These are phyloP conservation scores for Nemania sp. DNA, from an alignment of 2,329 filamentous ascomycete genomes.

Conservation along the genomic window DNA sequence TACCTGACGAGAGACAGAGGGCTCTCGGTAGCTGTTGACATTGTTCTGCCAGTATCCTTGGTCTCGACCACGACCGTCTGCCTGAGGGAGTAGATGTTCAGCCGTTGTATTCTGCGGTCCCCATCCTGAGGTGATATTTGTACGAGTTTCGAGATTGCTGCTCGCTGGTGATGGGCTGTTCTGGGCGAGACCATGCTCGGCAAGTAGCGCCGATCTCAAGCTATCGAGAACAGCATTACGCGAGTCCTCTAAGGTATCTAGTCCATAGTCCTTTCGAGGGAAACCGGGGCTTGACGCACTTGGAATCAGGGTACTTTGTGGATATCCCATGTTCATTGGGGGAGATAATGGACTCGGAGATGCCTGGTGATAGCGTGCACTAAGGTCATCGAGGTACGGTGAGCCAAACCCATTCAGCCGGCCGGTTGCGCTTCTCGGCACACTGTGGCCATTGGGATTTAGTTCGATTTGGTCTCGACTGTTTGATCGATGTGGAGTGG, in stretches of 20 bases:
- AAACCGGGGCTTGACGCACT: constrained; percentile 13
- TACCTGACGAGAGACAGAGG: constrained; percentile 24
- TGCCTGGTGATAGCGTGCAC: constrained; percentile 17
- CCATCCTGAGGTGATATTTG: constrained; percentile 21
- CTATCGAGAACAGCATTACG: constrained; percentile 37
- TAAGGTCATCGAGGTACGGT: constrained; percentile 31
- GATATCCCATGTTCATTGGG: constrained; percentile 5
- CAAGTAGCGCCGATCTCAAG: constrained; percentile 34
- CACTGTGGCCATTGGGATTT: constrained; percentile 26
- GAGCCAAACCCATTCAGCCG: constrained; percentile 31
- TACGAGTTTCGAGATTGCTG: constrained; percentile 8
- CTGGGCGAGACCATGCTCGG: constrained; percentile 33
- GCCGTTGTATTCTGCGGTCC: constrained; percentile 16
- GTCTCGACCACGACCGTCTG: not conserved
- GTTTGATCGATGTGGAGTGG: constrained; percentile 33
- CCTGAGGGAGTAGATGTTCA: constrained; percentile 3
- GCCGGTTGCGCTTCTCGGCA: constrained; percentile 34
- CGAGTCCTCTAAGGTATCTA: constrained; percentile 26
- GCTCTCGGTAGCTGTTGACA: constrained; percentile 26
- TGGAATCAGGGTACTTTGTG: constrained; percentile 1
- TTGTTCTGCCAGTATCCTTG: constrained; percentile 4
- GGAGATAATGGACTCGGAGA: constrained; percentile 15
- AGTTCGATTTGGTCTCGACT: constrained; percentile 33
- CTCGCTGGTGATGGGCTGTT: constrained; percentile 20
- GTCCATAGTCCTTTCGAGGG: constrained; percentile 17